Percentiles rank a stretch among this genome's conserved stretches.
Conservation (phyloP, 257 asterid genomes). For the Pogostemon cablin region DNA sequence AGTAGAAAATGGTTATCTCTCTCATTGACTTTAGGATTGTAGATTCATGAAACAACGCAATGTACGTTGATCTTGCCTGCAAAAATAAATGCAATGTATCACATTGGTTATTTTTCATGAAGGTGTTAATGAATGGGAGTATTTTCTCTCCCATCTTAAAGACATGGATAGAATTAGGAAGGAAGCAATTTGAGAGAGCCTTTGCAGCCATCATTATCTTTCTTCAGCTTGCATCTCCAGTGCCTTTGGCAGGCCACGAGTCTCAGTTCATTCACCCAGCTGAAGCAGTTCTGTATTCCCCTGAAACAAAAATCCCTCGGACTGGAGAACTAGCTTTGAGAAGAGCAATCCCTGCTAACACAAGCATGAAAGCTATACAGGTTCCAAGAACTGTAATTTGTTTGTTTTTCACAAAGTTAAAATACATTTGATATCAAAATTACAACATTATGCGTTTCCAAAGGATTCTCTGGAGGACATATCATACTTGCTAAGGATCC, state of each 20-base stretch:
- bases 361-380: constrained; percentile 96
- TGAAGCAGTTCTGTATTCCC: constrained; percentile 93
- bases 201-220: constrained; percentile 54
- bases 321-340: constrained; percentile 96
- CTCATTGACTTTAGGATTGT: neutral
- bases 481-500: constrained; percentile 94
- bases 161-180: constrained; percentile 41
- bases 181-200: constrained; percentile 53
- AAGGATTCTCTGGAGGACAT: constrained; percentile 95
- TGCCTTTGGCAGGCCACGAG: constrained; percentile 51
- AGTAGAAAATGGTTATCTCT: too few species aligned
- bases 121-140: constrained; percentile 49
- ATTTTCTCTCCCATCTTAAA: constrained; percentile 33
- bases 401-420: neutral
- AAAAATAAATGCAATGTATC: constrained; percentile 25
- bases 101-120: constrained; percentile 41
- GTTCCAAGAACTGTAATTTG: constrained; percentile 35
- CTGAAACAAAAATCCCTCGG: constrained; percentile 92
- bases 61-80: constrained; percentile 2
- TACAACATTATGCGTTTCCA: constrained; percentile 21
- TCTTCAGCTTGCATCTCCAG: constrained; percentile 69
- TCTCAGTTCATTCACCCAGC: constrained; percentile 61
- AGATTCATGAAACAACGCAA: neutral
- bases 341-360: constrained; percentile 96
- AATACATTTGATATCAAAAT: constrained; percentile 2